A percentile compares a stretch with the other conserved stretches of the same genome.
phyloP scores from a whole-genome alignment of 2,329 filamentous ascomycete species.

The Pyrenophora teres region DNA sequence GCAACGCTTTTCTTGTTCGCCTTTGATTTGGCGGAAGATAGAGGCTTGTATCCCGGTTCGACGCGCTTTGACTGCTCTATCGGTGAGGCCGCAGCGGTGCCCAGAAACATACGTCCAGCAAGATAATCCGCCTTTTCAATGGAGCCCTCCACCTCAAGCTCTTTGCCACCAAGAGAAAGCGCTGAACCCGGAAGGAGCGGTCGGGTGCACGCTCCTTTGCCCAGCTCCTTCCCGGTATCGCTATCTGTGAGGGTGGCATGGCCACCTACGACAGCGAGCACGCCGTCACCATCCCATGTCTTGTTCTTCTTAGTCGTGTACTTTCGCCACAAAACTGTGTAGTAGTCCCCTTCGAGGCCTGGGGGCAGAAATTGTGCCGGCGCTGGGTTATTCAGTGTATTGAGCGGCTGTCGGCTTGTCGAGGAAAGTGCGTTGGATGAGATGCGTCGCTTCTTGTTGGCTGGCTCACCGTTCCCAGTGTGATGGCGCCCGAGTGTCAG shows the following conservation, averaged over 20 bases:
- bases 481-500: constrained; percentile 39
- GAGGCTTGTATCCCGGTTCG: constrained; percentile 24
- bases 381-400: constrained; percentile 29
- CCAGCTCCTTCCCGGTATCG: constrained; percentile 64
- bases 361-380: constrained; percentile 21
- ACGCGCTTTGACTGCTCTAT: constrained; percentile 20
- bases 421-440: constrained; percentile 36
- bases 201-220: constrained; percentile 60
- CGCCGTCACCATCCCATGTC: constrained; percentile 76
- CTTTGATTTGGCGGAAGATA: constrained; percentile 12
- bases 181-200: constrained; percentile 63
- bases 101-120: constrained; percentile 54
- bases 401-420: constrained; percentile 39
- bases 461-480: constrained; percentile 34
- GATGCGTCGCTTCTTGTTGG: constrained; percentile 51
- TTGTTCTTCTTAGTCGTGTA: constrained; percentile 74
- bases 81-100: constrained; percentile 25
- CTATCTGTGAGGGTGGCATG: constrained; percentile 66
- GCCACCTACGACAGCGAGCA: constrained; percentile 62
- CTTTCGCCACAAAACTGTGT: constrained; percentile 63
- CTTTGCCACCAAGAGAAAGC: constrained; percentile 68
- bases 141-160: constrained; percentile 68
- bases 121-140: constrained; percentile 65
- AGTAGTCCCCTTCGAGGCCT: constrained; percentile 47
- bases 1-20: constrained; percentile 17